phyloP scores from a whole-genome alignment of 1,284 basidiomycete genomes.

The Trichosporon sp. region DNA sequence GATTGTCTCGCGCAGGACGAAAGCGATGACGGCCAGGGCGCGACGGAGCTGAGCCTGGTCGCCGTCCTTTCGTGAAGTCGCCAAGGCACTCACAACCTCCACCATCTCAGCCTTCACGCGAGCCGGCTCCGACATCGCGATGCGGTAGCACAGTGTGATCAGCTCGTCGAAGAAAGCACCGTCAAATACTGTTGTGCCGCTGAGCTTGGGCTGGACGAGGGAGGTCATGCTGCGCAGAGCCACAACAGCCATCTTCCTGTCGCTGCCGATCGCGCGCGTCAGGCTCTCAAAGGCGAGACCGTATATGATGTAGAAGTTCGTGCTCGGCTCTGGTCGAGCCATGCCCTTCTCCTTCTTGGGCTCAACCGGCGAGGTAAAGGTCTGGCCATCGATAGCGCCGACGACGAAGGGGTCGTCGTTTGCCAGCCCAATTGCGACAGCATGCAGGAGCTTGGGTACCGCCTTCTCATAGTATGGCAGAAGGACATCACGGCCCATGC shows the following conservation, averaged over 20 bases:
- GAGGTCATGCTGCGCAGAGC: slow-evolving; percentile 73
- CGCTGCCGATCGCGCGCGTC: slow-evolving; percentile 60
- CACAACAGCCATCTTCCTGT: slow-evolving; percentile 50
- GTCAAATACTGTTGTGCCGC: slow-evolving; percentile 73
- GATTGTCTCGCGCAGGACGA: slow-evolving; percentile 66
- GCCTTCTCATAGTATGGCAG: slow-evolving; percentile 85
- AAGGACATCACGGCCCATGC: slow-evolving; percentile 80
- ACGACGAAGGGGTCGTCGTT: slow-evolving; percentile 62
- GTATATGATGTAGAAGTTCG: slow-evolving; percentile 83
- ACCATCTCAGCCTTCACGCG: slow-evolving; percentile 68
- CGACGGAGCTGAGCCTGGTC: slow-evolving; percentile 39
- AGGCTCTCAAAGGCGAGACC: slow-evolving; percentile 89
- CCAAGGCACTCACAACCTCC: slow-evolving; percentile 64
- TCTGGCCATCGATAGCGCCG: slow-evolving; percentile 75
- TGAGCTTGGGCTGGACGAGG: slow-evolving; percentile 70
- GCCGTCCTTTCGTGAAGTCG: slow-evolving; percentile 49
- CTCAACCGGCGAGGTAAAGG: slow-evolving; percentile 25
- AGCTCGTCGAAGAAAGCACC: slow-evolving; percentile 83
- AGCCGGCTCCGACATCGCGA: slow-evolving; percentile 79
- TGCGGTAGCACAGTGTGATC: slow-evolving; percentile 76
- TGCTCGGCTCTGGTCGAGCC: slow-evolving; percentile 61
- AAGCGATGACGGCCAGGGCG: slow-evolving; percentile 55
- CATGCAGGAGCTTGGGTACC: slow-evolving; percentile 80
- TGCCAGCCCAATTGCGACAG: slow-evolving; percentile 75
- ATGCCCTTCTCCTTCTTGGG: slow-evolving; percentile 26